Evolutionary conservation across 768 basidiomycete genomes (phyloP), one percentile per base, ranked within the genome.

Genomic region (Leccinum sublutescens): DNA sequence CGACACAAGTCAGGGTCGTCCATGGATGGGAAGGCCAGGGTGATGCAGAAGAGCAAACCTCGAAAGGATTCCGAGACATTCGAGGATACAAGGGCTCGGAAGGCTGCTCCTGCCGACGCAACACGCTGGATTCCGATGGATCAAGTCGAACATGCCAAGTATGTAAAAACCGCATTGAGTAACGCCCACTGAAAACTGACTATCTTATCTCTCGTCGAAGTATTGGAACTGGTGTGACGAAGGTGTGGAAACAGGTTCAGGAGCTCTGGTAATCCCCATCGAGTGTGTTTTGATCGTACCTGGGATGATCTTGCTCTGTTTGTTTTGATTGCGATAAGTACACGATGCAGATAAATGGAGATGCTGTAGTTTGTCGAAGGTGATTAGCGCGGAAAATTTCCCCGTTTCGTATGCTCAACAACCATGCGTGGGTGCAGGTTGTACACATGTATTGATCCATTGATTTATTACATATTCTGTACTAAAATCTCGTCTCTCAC

Each of bases 141-240:
- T 52, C 82, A 83, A 55, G 85, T 91, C 33, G 71, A 75, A 50
- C 71, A 79, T 55, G 78, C 81, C 52, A 89, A 90, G 90, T 88
- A 77, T 69, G 83, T 82, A 45, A 50, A 47, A 45, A 43, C 55
- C n/a, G 59, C 19, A 54, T 33, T 33, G 31, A 11, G 31, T 11
- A 54, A 23, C 19, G 31, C 27, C 31, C 19, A 21, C 25, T 6
- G 15, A 12, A 38, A 36, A 15, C 50, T 69, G 15, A 63, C 29
- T 12, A 15, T 40, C 40, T 19, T 19, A 50, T 40, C 38, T 21
- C 43, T 53, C 29, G 9, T 55, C 56, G 38, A 66, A 92, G 89
- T 67, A 84, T 89, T 64, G 84, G 88, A 62, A 90, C 86, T 14
- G 90, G 90, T 25, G 82, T 88, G 36, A 66, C 82, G 66, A 91